Evolutionary conservation across 176 grass and related monocot genomes (phyloP).

Genomic region (Eleusine coracana): DNA sequence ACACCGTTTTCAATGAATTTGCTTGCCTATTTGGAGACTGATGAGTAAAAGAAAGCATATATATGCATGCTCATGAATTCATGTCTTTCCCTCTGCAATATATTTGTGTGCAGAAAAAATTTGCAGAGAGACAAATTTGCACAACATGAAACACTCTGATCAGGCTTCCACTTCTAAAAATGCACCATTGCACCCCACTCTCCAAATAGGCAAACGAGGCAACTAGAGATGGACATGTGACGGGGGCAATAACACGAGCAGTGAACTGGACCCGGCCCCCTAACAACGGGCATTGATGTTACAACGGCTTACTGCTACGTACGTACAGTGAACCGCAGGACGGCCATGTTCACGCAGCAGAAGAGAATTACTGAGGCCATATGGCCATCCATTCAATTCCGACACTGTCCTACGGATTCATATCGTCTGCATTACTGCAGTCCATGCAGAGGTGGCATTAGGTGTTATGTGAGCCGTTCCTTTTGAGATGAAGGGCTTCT

Average conservation of each 20-base stretch:
- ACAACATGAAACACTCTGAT: neutral
- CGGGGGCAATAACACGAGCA: neutral
- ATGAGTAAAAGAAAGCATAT: too few relatives aligned
- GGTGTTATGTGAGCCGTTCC: too few relatives aligned
- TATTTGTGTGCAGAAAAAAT: too few relatives aligned
- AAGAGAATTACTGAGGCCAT: conserved; percentile 26
- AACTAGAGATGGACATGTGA: neutral
- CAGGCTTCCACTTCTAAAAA: neutral
- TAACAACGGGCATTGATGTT: neutral
- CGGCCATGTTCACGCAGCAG: neutral
- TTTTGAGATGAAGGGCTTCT: too few relatives aligned
- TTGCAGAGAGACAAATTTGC: neutral
- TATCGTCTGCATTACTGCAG: too few relatives aligned
- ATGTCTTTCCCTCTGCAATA: too few relatives aligned
- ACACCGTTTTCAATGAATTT: neutral
- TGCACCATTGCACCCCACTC: neutral
- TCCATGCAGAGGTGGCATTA: too few relatives aligned
- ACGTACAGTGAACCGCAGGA: neutral
- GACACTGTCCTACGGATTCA: conserved; percentile 31
- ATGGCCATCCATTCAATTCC: neutral
- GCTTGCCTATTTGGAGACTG: too few relatives aligned
- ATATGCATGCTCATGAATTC: too few relatives aligned
- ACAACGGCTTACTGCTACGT: neutral
- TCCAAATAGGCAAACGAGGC: neutral
- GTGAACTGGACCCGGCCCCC: neutral